Evolutionary conservation across 805 yeast genomes (phyloP).

Genomic region (Barnettozyma sp.): DNA sequence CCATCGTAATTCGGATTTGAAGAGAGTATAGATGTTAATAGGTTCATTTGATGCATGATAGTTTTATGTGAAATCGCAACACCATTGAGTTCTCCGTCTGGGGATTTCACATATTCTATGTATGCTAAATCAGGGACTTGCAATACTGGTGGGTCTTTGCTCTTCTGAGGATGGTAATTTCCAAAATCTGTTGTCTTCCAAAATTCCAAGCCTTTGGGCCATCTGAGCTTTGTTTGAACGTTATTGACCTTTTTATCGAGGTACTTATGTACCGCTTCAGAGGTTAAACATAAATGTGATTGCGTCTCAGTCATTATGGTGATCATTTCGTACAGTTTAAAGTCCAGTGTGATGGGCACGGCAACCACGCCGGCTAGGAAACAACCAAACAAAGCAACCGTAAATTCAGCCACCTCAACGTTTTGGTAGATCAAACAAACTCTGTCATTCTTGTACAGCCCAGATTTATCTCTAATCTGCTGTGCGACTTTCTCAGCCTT

Average conservation of each 20-base stretch:
- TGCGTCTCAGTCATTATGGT: constrained; percentile 69
- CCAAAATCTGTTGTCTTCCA: constrained; percentile 91
- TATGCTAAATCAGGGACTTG: constrained; percentile 84
- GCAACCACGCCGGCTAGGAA: constrained; percentile 92
- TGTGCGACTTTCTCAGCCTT: constrained; percentile 86
- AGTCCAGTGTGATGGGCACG: constrained; percentile 79
- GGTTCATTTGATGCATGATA: constrained; percentile 79
- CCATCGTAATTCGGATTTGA: constrained; percentile 48
- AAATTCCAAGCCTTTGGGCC: constrained; percentile 70
- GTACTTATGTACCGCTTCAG: constrained; percentile 70
- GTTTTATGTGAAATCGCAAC: constrained; percentile 90
- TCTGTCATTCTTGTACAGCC: constrained; percentile 73
- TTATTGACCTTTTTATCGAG: constrained; percentile 55
- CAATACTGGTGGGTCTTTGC: constrained; percentile 53
- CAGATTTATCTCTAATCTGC: constrained; percentile 65
- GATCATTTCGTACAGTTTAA: constrained; percentile 59
- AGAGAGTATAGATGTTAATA: constrained; percentile 60
- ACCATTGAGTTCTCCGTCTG: constrained; percentile 87
- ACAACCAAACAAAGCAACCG: constrained; percentile 83
- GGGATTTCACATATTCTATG: constrained; percentile 85
- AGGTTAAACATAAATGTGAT: constrained; percentile 69
- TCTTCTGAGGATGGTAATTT: constrained; percentile 50
- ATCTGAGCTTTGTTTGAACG: constrained; percentile 40
- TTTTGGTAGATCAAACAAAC: constrained; percentile 81
- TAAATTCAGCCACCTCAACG: constrained; percentile 77